A percentile compares a stretch with the other conserved stretches of the same genome.
These are phyloP conservation scores for Podospora comata DNA, from an alignment of 495 filamentous ascomycete genomes.

Conservation along the genomic window DNA sequence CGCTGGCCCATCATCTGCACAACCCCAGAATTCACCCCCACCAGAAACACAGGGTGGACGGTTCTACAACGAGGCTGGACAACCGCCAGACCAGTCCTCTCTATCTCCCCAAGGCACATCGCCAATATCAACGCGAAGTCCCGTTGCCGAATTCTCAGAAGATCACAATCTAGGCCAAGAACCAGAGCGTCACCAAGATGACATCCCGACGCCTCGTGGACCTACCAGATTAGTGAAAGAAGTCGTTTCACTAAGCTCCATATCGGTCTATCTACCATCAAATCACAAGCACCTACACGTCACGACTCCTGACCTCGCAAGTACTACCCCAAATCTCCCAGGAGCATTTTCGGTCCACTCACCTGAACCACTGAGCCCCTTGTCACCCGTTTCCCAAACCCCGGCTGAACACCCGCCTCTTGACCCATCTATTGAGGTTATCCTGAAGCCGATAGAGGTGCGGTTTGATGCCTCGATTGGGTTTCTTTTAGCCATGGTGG, in stretches of 20 bases:
- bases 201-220: slow-evolving; percentile 43
- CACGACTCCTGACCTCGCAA: slow-evolving; percentile 22
- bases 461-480: slow-evolving; percentile 68
- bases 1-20: background rate
- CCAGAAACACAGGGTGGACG: slow-evolving; percentile 1
- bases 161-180: slow-evolving; percentile 11
- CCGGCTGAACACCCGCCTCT: slow-evolving; percentile 12
- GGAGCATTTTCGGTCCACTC: slow-evolving; percentile 57
- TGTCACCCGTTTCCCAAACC: slow-evolving; percentile 10
- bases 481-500: slow-evolving; percentile 61
- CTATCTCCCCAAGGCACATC: background rate
- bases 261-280: slow-evolving; percentile 47
- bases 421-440: slow-evolving; percentile 50
- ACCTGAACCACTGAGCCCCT: slow-evolving; percentile 24
- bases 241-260: slow-evolving; percentile 39
- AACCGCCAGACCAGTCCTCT: background rate
- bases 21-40: background rate
- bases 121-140: background rate
- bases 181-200: slow-evolving; percentile 31
- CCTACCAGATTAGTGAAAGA: slow-evolving; percentile 49
- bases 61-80: background rate
- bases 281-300: slow-evolving; percentile 38
- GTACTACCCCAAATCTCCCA: slow-evolving; percentile 49
- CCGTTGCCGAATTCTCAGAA: background rate
- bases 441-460: slow-evolving; percentile 53